Evolutionary conservation across 306 rosid genomes (phyloP).

Genomic region (Cucurbita moschata): DNA sequence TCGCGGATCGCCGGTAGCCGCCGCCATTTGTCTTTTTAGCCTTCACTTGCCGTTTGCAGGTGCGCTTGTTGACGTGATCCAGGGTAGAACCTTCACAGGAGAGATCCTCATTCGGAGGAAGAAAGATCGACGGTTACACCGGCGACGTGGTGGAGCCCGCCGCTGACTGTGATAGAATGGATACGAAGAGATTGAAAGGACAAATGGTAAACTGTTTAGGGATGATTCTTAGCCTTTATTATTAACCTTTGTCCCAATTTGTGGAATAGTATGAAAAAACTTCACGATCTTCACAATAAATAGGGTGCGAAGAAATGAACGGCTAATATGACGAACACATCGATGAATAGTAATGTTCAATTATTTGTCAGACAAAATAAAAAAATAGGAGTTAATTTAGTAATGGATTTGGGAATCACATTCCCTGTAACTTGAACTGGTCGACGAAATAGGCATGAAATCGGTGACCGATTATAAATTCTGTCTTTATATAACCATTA

Average conservation of each 20-base stretch:
- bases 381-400: neutral
- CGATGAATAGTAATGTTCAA: neutral
- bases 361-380: neutral
- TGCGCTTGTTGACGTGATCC: neutral
- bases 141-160: slow-evolving; percentile 2
- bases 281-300: neutral
- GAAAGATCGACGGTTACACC: neutral
- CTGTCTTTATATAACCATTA: neutral
- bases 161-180: neutral
- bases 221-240: neutral
- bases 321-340: neutral
- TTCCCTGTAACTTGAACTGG: neutral
- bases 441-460: slow-evolving; percentile 1
- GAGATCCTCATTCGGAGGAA: neutral
- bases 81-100: neutral
- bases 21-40: neutral
- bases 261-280: neutral
- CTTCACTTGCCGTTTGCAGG: neutral
- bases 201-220: neutral
- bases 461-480: neutral
- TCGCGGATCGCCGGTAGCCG: neutral
- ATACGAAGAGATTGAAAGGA: neutral
- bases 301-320: neutral
- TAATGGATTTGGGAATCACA: neutral
- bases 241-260: neutral